Evolutionary conservation across 441 rosid species (phyloP).

Genomic region (Daphne laureola): DNA sequence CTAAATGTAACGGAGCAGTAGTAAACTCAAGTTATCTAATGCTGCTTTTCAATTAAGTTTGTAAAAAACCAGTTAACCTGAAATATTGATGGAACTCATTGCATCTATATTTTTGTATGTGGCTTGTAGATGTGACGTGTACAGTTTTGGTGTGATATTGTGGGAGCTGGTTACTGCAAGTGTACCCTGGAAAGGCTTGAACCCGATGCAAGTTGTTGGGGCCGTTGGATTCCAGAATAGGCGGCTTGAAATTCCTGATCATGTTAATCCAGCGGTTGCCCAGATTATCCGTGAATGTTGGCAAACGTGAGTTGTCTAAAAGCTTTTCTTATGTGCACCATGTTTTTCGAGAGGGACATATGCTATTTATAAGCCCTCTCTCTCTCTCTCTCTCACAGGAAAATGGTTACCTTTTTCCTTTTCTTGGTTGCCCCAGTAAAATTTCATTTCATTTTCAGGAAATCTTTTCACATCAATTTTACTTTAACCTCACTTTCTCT

Average conservation of each 20-base stretch:
- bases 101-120: constrained; percentile 1
- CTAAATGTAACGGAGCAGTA: too few species aligned
- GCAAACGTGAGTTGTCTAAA: constrained; percentile 58
- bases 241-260: constrained; percentile 77
- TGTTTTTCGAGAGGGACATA: too few species aligned
- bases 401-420: too few species aligned
- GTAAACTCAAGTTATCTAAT: too few species aligned
- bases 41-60: too few species aligned
- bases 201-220: constrained; percentile 99
- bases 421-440: too few species aligned
- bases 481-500: too few species aligned
- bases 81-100: not conserved
- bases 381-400: too few species aligned
- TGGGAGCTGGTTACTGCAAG: constrained; percentile 83
- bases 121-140: constrained; percentile 85
- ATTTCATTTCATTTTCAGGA: too few species aligned
- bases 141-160: constrained; percentile 95
- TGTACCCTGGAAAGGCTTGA: constrained; percentile 93
- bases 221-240: constrained; percentile 97
- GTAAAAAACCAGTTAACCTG: too few species aligned
- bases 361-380: too few species aligned
- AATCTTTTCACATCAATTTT: too few species aligned
- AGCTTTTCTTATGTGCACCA: not conserved
- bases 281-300: constrained; percentile 82
- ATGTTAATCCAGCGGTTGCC: constrained; percentile 61